These are phyloP conservation scores for Dunaliella salina DNA, from an alignment of 163 green algal species.

Conservation along the genomic window DNA sequence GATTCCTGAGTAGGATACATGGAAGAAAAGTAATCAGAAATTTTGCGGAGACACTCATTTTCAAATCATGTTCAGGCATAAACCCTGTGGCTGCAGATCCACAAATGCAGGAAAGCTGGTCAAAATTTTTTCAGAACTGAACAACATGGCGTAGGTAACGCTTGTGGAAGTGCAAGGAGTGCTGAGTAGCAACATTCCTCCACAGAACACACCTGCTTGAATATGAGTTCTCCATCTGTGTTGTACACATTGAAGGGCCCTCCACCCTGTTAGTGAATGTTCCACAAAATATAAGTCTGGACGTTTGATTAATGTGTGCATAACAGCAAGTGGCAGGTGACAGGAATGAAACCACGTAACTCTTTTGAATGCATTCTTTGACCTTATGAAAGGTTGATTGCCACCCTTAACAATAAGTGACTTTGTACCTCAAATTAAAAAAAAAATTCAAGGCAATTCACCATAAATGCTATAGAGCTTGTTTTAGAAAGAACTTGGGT, in stretches of 20 bases:
- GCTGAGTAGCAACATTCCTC: conserved; percentile 12
- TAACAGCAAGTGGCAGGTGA: background rate
- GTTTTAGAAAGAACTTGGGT: no score
- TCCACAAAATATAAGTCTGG: background rate
- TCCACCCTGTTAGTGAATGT: conserved; percentile 21
- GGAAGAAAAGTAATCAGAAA: background rate
- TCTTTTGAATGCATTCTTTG: no score
- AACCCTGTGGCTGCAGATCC: background rate
- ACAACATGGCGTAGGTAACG: background rate
- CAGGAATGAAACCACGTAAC: conserved; percentile 9
- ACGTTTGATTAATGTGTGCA: background rate
- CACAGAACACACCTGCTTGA: conserved; percentile 24
- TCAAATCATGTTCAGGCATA: background rate
- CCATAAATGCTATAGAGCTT: no score
- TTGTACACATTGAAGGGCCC: conserved; percentile 28
- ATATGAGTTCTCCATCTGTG: conserved; percentile 31
- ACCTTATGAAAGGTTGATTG: no score
- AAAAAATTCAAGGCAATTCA: no score
- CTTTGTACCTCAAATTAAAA: no score
- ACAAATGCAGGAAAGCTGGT: background rate
- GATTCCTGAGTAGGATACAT: conserved; percentile 52
- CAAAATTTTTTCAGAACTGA: background rate
- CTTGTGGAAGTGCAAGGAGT: background rate
- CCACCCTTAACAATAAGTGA: no score
- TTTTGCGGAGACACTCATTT: background rate